These are phyloP conservation scores for Xylaria polymorpha DNA, from an alignment of 2,329 filamentous ascomycete species.

Conservation along the genomic window DNA sequence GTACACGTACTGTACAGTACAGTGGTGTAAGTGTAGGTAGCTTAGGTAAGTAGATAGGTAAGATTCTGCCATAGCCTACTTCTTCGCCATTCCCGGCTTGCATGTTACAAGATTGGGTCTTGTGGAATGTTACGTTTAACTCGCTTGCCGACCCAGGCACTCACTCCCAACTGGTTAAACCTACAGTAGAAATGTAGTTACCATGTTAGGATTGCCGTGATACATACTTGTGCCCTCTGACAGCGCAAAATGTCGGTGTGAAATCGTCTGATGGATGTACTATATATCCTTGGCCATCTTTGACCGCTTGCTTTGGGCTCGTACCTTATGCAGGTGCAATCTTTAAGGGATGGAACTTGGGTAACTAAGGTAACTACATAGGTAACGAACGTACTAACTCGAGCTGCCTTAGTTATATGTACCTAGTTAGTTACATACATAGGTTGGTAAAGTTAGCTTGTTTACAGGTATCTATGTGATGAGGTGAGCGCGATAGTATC, in stretches of 20 bases:
- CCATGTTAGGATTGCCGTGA: conserved; percentile 1
- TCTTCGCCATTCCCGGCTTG: conserved; percentile 2
- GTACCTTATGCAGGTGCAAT: neutral
- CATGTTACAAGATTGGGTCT: neutral
- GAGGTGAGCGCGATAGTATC: too few relatives aligned
- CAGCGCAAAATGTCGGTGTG: conserved; percentile 30
- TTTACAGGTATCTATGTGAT: too few relatives aligned
- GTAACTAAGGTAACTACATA: too few relatives aligned
- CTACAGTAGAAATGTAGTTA: neutral
- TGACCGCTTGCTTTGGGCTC: conserved; percentile 25
- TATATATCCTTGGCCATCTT: conserved; percentile 11
- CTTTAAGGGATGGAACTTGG: neutral
- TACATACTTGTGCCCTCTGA: conserved; percentile 9
- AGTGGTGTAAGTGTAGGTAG: neutral
- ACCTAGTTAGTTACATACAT: too few relatives aligned
- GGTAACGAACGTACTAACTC: too few relatives aligned
- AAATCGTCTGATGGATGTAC: conserved; percentile 17
- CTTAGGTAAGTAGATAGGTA: neutral
- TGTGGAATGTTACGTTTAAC: conserved; percentile 9
- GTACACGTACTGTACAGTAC: neutral
- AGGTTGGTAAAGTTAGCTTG: too few relatives aligned
- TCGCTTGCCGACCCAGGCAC: neutral
- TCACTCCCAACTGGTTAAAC: too few relatives aligned
- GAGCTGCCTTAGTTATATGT: too few relatives aligned
- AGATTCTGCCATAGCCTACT: conserved; percentile 8